phyloP scores from a whole-genome alignment of 768 basidiomycete species.

The Porphyrellus cyaneotinctus region DNA sequence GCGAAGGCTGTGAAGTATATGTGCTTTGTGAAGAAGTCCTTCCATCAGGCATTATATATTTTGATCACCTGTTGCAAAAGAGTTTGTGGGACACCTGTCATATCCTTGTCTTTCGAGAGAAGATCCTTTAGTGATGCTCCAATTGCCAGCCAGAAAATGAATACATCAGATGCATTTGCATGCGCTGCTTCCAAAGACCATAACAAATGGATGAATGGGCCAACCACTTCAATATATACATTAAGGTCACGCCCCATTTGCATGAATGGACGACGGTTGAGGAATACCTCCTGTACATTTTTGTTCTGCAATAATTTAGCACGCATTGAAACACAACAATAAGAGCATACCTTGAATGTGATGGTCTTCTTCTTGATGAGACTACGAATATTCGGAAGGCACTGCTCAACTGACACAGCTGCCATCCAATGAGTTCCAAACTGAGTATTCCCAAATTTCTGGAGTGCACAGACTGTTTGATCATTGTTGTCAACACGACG shows the following conservation, averaged over 20 bases:
- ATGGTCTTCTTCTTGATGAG: neutral
- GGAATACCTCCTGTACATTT: neutral
- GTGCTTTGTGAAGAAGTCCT: neutral
- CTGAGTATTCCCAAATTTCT: neutral
- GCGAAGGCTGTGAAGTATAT: neutral
- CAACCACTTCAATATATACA: neutral
- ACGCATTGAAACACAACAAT: too few species aligned
- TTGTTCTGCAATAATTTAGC: too few species aligned
- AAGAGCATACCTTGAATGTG: neutral
- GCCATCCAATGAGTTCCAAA: neutral
- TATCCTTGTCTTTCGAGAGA: neutral
- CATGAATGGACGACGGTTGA: neutral
- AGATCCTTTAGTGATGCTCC: neutral
- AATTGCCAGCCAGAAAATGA: neutral
- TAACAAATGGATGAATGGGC: neutral
- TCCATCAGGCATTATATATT: neutral
- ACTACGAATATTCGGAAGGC: neutral
- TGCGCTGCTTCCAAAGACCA: neutral
- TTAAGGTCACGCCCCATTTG: neutral
- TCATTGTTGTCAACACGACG: neutral
- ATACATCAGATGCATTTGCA: neutral
- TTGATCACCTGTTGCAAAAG: neutral
- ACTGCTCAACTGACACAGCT: neutral
- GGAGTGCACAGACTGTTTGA: neutral
- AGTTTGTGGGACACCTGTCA: neutral